Percentiles rank a stretch among this genome's conserved stretches.
Conservation (phyloP, 1,139 yeast species). For the Suhomyces kunorum region DNA sequence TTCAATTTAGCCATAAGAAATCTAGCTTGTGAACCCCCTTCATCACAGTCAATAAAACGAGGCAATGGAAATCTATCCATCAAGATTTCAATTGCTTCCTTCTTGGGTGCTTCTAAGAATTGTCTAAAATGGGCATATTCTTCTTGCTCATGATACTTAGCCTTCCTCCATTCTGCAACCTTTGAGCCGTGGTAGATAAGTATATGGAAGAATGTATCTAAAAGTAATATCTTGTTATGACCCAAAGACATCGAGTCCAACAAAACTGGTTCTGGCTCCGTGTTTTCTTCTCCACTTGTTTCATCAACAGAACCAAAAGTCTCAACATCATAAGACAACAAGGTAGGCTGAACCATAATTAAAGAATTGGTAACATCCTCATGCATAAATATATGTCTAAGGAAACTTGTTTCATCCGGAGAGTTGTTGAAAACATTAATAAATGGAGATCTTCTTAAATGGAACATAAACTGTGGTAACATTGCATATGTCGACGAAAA, state of each 20-base stretch:
- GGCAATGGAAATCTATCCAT: conserved; percentile 74
- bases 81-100: conserved; percentile 66
- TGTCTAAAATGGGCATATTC: conserved; percentile 64
- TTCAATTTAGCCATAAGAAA: conserved; percentile 73
- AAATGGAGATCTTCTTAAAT: conserved; percentile 68
- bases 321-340: conserved; percentile 65
- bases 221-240: conserved; percentile 57
- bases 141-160: conserved; percentile 64
- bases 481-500: conserved; percentile 76
- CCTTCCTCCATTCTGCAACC: conserved; percentile 70
- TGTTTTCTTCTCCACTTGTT: conserved; percentile 28
- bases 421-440: conserved; percentile 73
- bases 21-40: conserved; percentile 78
- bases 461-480: conserved; percentile 74
- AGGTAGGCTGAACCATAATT: conserved; percentile 76
- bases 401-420: conserved; percentile 76
- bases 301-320: conserved; percentile 49
- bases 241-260: conserved; percentile 69
- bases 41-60: conserved; percentile 71
- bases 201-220: conserved; percentile 76
- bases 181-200: conserved; percentile 68
- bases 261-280: conserved; percentile 59
- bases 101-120: conserved; percentile 63
- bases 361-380: conserved; percentile 68
- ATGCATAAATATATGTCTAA: conserved; percentile 64